Conservation (phyloP, 2,329 filamentous ascomycete genomes). For the Neofusicoccum kwambonambiense region DNA sequence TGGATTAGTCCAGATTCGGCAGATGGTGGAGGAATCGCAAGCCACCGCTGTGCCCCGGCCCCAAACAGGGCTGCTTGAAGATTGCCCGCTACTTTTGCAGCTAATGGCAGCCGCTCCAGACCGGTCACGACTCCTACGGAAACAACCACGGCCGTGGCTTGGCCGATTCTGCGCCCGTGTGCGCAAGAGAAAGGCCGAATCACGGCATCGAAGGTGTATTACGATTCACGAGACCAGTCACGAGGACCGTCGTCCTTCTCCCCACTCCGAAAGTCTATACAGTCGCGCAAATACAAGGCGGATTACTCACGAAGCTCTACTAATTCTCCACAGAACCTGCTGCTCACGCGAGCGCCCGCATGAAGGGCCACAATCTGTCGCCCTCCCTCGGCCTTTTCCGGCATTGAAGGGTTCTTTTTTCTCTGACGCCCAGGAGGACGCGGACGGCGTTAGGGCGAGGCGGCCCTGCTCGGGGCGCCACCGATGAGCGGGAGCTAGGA, state of each 20-base stretch:
- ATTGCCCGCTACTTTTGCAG: background rate
- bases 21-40: background rate
- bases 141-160: background rate
- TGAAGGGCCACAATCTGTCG: background rate
- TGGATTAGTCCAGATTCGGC: background rate
- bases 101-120: background rate
- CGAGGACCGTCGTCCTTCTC: background rate
- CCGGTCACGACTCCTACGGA: background rate
- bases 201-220: background rate
- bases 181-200: slow-evolving; percentile 2
- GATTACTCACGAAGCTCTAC: background rate
- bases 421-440: background rate
- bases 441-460: background rate
- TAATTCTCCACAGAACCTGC: background rate
- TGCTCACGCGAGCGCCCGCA: background rate
- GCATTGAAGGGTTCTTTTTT: background rate
- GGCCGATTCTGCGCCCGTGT: background rate
- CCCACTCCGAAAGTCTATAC: background rate
- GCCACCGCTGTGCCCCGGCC: background rate
- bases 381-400: background rate
- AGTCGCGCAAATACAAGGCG: background rate
- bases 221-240: background rate
- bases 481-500: background rate
- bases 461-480: background rate
- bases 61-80: background rate